Evolutionary conservation across 75 land plant genomes (phyloP).

Genomic region (Gnetum montanum): DNA sequence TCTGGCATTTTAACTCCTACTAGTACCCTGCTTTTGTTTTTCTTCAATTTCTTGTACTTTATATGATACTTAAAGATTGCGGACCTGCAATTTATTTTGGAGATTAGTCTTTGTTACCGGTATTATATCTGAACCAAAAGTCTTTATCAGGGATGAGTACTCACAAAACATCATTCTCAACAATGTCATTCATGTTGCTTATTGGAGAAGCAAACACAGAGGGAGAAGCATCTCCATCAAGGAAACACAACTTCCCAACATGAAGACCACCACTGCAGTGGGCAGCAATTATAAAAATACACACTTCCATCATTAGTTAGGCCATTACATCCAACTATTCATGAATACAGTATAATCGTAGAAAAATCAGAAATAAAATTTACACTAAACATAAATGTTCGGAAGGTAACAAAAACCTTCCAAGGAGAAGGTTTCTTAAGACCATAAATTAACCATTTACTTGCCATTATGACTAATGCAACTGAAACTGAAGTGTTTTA

Average conservation of each 20-base stretch:
- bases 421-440: neutral
- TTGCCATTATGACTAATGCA: neutral
- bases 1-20: conserved; percentile 24
- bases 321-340: neutral
- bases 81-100: conserved; percentile 16
- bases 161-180: conserved; percentile 94
- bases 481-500: too few relatives aligned
- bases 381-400: neutral
- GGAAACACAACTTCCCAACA: conserved; percentile 65
- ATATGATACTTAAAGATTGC: conserved; percentile 19
- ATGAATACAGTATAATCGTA: neutral
- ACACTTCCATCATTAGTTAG: neutral
- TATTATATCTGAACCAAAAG: neutral
- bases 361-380: neutral
- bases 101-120: neutral
- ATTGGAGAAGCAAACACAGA: conserved; percentile 76
- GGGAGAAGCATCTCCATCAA: conserved; percentile 79
- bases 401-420: neutral
- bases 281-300: neutral
- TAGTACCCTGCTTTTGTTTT: conserved; percentile 26
- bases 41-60: conserved; percentile 14
- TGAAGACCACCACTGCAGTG: conserved; percentile 77
- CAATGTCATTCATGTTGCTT: conserved; percentile 62
- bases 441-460: neutral
- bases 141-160: conserved; percentile 1